Evolutionary conservation across 2,329 filamentous ascomycete species (phyloP).

Genomic region (Diaporthe citrichinensis): DNA sequence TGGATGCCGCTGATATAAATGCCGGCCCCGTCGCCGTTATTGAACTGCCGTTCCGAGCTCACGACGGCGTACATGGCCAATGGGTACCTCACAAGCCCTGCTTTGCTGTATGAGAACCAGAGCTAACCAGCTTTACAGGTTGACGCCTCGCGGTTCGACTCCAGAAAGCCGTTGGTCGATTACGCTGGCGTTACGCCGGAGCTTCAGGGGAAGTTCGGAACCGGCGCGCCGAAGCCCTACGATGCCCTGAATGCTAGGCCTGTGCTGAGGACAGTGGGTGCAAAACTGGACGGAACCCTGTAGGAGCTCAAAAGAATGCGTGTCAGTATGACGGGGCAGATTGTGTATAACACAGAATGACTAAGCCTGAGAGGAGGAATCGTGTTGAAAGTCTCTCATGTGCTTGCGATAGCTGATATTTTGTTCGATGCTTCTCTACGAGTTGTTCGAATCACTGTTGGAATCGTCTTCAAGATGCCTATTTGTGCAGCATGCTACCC

Average conservation of each 20-base stretch:
- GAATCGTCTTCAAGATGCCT: no score
- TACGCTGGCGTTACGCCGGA: constrained; percentile 3
- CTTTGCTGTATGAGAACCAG: background rate
- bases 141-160: background rate
- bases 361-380: background rate
- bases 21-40: background rate
- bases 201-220: constrained; percentile 4
- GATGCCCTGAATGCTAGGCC: background rate
- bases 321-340: background rate
- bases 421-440: background rate
- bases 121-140: background rate
- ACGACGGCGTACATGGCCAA: background rate
- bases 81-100: background rate
- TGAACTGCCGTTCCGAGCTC: constrained; percentile 1
- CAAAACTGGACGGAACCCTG: background rate
- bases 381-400: no score
- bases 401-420: background rate
- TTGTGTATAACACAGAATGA: background rate
- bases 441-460: background rate
- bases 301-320: background rate
- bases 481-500: no score
- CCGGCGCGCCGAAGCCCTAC: background rate
- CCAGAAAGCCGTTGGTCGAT: constrained; percentile 5
- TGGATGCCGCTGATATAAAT: background rate
- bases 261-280: background rate